Evolutionary conservation across 2,329 filamentous ascomycete species (phyloP), one percentile per base, ranked within the genome.

Genomic region (Macrophomina pseudophaseolina): DNA sequence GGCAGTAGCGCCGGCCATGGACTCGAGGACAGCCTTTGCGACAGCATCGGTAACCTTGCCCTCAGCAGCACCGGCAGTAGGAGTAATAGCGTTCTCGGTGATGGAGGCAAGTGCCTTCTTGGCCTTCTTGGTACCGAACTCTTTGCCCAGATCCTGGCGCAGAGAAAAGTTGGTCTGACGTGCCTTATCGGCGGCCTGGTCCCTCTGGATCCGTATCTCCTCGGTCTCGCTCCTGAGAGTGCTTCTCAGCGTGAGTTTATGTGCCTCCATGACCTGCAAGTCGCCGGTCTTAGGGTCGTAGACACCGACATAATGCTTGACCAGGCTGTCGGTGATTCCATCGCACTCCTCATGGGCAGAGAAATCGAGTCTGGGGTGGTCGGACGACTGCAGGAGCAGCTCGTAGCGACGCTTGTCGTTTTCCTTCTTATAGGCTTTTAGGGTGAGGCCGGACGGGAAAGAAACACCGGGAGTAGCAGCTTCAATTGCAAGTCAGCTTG

Each of bases 121-220:
- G 28, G 92, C 90, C 80, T 94, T 94, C 82, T 92, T 93, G 32
- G 91, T 94, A 76, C 92, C 92, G 73, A 96, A 96, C 38, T 90
- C 88, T 72, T 91, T 85, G 48, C 91, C 91, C 12, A 96, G 87
- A 2, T 89, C 60, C 38, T 54, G 51, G 38, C 46, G 40, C 11
- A 66, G 49, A 18, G 30, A n/a, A 40, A 62, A 62, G 28, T 68
- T 66, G 52, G 70, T 78, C 66, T 66, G 72, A 67, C 71, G 74
- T 8, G 68, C 71, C 11, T 33, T 40, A 5, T 72, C 73, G 1
- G 76, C 73, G 5, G 72, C 53, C n/a, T 67, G 65, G 16, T 72
- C 75, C 42, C 74, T 71, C 68, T 76, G 73, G 59, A 74, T 71
- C 7, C 73, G 74, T 56, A 80, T 74, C 66, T 82, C 80, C 49